phyloP scores from a whole-genome alignment of 768 basidiomycete genomes.

The Calocybe indica region DNA sequence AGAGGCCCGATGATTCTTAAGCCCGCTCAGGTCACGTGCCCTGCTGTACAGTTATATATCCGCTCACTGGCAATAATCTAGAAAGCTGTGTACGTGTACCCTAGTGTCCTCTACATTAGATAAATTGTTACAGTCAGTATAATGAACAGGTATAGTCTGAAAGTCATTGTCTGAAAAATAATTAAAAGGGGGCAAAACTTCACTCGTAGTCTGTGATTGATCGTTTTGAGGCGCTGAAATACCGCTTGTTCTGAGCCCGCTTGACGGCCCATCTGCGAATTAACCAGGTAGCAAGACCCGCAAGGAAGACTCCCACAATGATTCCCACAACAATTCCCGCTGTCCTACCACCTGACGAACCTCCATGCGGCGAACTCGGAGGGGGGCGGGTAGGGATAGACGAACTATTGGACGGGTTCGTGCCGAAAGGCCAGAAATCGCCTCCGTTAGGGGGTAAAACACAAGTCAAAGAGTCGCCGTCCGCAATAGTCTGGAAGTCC shows the following conservation, averaged over 20 bases:
- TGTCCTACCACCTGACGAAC: not conserved
- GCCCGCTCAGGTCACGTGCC: conserved; percentile 4
- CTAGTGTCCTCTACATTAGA: no score
- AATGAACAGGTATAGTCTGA: no score
- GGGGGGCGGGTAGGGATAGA: conserved; percentile 6
- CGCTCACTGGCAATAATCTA: no score
- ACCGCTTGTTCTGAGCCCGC: conserved; percentile 17
- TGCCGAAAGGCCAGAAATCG: conserved; percentile 68
- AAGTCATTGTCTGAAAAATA: no score
- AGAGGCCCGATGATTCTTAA: conserved; percentile 12
- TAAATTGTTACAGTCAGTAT: no score
- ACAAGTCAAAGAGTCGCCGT: conserved; percentile 59
- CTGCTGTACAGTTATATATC: no score
- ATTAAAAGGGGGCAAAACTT: conserved; percentile 1
- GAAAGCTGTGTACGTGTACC: no score
- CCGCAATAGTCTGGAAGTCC: conserved; percentile 43
- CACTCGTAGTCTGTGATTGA: conserved; percentile 9
- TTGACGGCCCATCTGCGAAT: conserved; percentile 42
- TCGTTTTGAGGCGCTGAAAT: conserved; percentile 15
- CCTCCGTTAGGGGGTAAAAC: conserved; percentile 63
- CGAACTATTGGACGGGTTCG: conserved; percentile 33
- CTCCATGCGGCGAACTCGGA: conserved; percentile 7
- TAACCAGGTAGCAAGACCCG: conserved; percentile 37
- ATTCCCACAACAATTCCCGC: conserved; percentile 49
- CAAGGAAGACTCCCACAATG: conserved; percentile 35